Evolutionary conservation across 345 rosid species (phyloP), one percentile per base, ranked within the genome.

Genomic region (Pistacia integerrima): DNA sequence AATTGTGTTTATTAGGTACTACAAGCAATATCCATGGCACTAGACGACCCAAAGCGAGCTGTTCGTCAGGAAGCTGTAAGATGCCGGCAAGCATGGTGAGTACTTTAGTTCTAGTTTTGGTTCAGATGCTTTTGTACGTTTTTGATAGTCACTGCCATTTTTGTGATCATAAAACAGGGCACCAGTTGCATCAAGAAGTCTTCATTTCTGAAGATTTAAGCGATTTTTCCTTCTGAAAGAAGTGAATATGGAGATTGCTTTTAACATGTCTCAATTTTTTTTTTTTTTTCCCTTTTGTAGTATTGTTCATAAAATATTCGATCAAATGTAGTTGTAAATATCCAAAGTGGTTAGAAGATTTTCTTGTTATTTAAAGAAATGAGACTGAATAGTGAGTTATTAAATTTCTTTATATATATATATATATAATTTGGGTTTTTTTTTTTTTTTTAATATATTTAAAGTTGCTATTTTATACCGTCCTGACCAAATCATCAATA

Each of bases 1-100:
- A 18, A 68, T 5, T 70, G 33, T 30, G 7, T 68, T 51, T 1
- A 0, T 67, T 85, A 91, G 99, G 97, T 95, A 28, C 74, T 89
- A 74, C 81, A 81, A 85, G 89, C 97, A 13, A 41, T 88, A 51
- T 63, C 85, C 28, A 87, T 81, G 79, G 89, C 92, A 54, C 91
- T 90, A 4, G 97, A 93, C 80, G 99, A 95, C 80, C 91, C 90
- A 5, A 93, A 93, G 87, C 87, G 97, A 64, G 86, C 76, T 36
- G 99, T 95, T 74, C 94, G 98, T 51, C 82, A 69, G 79, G 97
- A 95, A 87, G 97, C 98, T 49, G 85, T 88, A 59, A 86, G 80
- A 87, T 90, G 99, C 82, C 85, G 90, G 68, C 94, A 87, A 77
- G 91, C 94, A 64, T 93, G 99, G 99, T 95, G 71, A 77, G 88